Evolutionary conservation across 768 basidiomycete genomes (phyloP).

Genomic region (Lentinus tigrinus): DNA sequence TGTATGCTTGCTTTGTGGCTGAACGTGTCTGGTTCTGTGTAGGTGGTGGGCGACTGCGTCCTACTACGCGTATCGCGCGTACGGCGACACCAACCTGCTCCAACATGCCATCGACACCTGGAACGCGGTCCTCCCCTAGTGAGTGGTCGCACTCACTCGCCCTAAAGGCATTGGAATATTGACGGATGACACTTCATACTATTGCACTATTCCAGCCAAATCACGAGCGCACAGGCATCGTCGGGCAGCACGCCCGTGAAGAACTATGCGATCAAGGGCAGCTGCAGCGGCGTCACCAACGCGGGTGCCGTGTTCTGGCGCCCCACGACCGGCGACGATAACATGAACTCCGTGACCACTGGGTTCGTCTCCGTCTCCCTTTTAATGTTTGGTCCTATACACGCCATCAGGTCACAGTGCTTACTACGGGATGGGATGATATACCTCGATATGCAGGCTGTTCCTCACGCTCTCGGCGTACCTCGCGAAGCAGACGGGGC

Average conservation of each 20-base stretch:
- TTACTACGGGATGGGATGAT: too few relatives aligned
- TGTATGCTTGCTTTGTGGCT: background rate
- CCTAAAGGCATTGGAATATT: too few relatives aligned
- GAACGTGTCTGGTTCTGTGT: background rate
- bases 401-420: background rate
- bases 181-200: too few relatives aligned
- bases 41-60: constrained; percentile 59
- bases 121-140: constrained; percentile 49
- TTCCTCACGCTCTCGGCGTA: constrained; percentile 44
- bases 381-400: background rate
- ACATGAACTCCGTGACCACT: constrained; percentile 51
- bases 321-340: constrained; percentile 40
- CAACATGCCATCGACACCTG: constrained; percentile 47
- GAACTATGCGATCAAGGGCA: constrained; percentile 37
- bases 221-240: constrained; percentile 40
- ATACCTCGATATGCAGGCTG: too few relatives aligned
- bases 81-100: constrained; percentile 41
- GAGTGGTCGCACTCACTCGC: constrained; percentile 16
- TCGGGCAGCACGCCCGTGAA: constrained; percentile 42
- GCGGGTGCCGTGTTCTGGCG: constrained; percentile 58
- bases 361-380: constrained; percentile 35
- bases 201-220: constrained; percentile 31
- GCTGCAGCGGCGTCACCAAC: constrained; percentile 52
- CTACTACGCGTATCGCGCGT: constrained; percentile 47
- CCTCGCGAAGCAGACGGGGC: constrained; percentile 44